These are phyloP conservation scores for Capillidium rhysosporum DNA, from an alignment of 371 early-diverging fungal species.

Conservation along the genomic window DNA sequence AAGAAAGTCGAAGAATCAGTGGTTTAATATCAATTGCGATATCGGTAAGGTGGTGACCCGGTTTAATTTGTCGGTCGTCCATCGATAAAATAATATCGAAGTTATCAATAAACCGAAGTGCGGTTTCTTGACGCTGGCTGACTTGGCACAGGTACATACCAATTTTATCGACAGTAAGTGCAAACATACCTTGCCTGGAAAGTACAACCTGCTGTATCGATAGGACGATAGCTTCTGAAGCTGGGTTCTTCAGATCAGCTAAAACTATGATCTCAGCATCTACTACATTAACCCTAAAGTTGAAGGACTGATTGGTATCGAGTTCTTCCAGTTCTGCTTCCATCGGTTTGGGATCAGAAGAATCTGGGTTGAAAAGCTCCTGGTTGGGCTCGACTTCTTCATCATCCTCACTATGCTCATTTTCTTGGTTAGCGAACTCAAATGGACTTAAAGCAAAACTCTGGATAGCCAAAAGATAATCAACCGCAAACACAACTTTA, in stretches of 20 bases:
- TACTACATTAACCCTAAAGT: constrained; percentile 55
- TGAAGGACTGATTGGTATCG: constrained; percentile 8
- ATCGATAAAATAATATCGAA: constrained; percentile 64
- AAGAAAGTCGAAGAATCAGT: constrained; percentile 44
- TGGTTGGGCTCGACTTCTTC: constrained; percentile 8
- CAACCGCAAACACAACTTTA: constrained; percentile 61
- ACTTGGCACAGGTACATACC: constrained; percentile 85
- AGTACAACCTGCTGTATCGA: constrained; percentile 56
- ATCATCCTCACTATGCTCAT: constrained; percentile 4
- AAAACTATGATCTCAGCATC: constrained; percentile 75
- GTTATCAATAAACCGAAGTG: constrained; percentile 69
- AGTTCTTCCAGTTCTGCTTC: constrained; percentile 8
- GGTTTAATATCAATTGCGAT: constrained; percentile 39
- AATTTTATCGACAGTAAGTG: constrained; percentile 53
- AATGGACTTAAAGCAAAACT: constrained; percentile 50
- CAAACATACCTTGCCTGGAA: constrained; percentile 50
- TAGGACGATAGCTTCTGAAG: constrained; percentile 78
- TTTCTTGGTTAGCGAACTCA: neutral
- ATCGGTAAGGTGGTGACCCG: constrained; percentile 29
- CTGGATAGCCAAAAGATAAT: constrained; percentile 51
- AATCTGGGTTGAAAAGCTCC: no score
- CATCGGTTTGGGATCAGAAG: neutral
- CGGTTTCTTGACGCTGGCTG: constrained; percentile 57
- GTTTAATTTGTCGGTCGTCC: constrained; percentile 35
- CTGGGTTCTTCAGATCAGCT: constrained; percentile 42